Conservation (phyloP, 257 asterid genomes). For the Anisodus tanguticus region DNA sequence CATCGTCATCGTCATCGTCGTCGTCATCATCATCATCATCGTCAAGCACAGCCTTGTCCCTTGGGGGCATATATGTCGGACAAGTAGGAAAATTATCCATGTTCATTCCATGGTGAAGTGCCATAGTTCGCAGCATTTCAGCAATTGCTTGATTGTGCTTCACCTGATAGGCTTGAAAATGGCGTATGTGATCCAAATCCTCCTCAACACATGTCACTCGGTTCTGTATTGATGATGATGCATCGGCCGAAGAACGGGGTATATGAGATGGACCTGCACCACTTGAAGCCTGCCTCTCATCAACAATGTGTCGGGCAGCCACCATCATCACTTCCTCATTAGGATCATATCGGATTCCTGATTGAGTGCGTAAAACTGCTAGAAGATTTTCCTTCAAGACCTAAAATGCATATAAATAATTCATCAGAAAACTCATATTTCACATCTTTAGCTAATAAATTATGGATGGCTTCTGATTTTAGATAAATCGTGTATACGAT, state of each 20-base stretch:
- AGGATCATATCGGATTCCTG: conserved; percentile 21
- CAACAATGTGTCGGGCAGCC: conserved; percentile 23
- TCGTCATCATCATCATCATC: not conserved
- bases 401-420: not conserved
- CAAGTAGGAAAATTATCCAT: conserved; percentile 1
- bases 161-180: conserved; percentile 28
- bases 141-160: conserved; percentile 25
- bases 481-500: not conserved
- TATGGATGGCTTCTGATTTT: no score
- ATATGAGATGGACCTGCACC: conserved; percentile 25
- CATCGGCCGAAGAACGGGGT: not conserved
- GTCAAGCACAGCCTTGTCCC: not conserved
- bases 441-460: not conserved
- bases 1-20: not conserved
- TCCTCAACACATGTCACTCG: conserved; percentile 5
- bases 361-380: conserved; percentile 15
- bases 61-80: conserved; percentile 23
- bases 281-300: conserved; percentile 17
- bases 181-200: conserved; percentile 11
- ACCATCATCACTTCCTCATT: conserved; percentile 20
- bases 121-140: not conserved
- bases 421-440: not conserved
- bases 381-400: conserved; percentile 22
- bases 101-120: conserved; percentile 25
- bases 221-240: not conserved